Evolutionary conservation across 768 basidiomycete species (phyloP).

Genomic region (Mycena polygramma): DNA sequence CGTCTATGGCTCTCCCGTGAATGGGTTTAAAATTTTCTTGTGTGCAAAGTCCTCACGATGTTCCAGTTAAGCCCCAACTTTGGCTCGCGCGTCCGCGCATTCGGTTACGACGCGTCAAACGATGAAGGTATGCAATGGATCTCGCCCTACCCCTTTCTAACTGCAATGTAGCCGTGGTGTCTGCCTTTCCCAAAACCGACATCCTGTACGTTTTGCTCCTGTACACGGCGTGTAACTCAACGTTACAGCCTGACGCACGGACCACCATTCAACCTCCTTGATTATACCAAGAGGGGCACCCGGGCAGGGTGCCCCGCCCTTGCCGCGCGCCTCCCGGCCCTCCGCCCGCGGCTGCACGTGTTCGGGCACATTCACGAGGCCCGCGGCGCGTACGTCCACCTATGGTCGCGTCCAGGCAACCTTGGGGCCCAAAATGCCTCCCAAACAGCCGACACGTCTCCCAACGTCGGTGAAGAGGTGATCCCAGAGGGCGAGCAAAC

Average conservation of each 20-base stretch:
- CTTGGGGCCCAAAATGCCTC: constrained; percentile 11
- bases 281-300: constrained; percentile 54
- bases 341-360: constrained; percentile 61
- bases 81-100: constrained; percentile 57
- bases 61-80: constrained; percentile 24
- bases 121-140: constrained; percentile 47
- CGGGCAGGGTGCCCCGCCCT: constrained; percentile 67
- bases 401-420: constrained; percentile 44
- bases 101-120: constrained; percentile 59
- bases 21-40: constrained; percentile 31
- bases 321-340: constrained; percentile 51
- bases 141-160: neutral
- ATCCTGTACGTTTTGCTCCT: constrained; percentile 53
- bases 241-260: constrained; percentile 66
- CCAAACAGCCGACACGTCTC: constrained; percentile 4
- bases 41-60: neutral
- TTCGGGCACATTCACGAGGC: constrained; percentile 82
- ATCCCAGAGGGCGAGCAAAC: constrained; percentile 42
- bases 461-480: neutral
- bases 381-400: constrained; percentile 60
- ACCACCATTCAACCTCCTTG: constrained; percentile 66
- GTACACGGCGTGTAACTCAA: neutral
- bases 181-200: constrained; percentile 53
- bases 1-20: constrained; percentile 76
- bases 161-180: constrained; percentile 41